phyloP scores from a whole-genome alignment of 257 asterid genomes.

The Solanum dulcamara region DNA sequence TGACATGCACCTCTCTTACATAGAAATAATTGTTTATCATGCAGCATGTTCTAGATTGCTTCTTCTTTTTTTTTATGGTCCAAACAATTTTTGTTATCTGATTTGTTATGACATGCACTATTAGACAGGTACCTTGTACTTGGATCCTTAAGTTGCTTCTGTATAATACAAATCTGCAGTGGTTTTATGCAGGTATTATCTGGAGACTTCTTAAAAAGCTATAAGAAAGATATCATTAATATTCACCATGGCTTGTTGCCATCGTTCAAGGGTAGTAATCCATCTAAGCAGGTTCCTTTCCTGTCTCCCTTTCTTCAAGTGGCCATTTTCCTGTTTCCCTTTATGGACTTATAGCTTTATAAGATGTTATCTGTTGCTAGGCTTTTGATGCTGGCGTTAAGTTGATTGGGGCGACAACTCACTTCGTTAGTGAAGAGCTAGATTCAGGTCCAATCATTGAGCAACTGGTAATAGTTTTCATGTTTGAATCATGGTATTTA shows the following conservation, averaged over 20 bases:
- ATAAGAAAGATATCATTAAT: slow-evolving; percentile 68
- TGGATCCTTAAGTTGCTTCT: not conserved
- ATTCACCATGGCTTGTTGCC: slow-evolving; percentile 96
- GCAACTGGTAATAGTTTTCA: slow-evolving; percentile 58
- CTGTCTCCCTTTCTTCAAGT: not conserved
- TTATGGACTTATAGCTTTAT: not conserved
- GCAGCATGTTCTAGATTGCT: not conserved
- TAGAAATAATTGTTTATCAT: not conserved
- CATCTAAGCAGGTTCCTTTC: slow-evolving; percentile 74
- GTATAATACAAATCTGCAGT: slow-evolving; percentile 10
- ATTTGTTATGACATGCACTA: not conserved
- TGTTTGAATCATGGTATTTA: not conserved
- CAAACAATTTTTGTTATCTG: not conserved
- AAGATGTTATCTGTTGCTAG: slow-evolving; percentile 19
- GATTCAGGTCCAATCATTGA: slow-evolving; percentile 94
- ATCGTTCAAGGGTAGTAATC: slow-evolving; percentile 90
- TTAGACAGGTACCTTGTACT: not conserved
- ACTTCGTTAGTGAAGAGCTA: slow-evolving; percentile 87
- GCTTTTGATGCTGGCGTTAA: slow-evolving; percentile 96
- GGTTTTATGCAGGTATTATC: slow-evolving; percentile 63
- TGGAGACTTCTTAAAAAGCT: slow-evolving; percentile 56
- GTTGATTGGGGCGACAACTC: slow-evolving; percentile 90
- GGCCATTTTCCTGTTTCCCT: not conserved
- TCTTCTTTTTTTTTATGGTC: not conserved
- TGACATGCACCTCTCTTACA: not conserved